Base-by-base conservation (phyloP, 2,329 filamentous ascomycete species). In the Helotiales sp. region DNA sequence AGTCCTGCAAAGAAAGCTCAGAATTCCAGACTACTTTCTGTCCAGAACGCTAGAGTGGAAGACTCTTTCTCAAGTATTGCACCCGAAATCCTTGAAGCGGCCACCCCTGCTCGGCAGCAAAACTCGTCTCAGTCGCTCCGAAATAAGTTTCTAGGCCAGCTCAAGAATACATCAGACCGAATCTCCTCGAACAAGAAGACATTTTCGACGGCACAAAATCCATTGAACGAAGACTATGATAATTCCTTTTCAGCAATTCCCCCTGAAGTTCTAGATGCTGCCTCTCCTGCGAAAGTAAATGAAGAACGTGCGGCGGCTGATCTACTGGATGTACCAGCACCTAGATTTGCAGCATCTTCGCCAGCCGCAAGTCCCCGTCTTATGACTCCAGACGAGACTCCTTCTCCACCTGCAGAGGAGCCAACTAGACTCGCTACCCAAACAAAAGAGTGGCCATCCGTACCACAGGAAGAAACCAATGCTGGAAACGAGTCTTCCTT, bases 301-400 rank as follows among this genome's bases (percentile, higher is more conserved):
- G 34, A 58, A 12, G 15, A 17, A 3, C 51, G 17, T 29, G 30
- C 42, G 24, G 22, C 34, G 17, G 50, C 57, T 2, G 48, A 59
- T 13, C 47, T 33, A 42, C 38, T 58, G 33, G 55, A 44, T 30
- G 29, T 61, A 19, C 56, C 58, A 29, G 54, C 38, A 17, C 40
- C 47, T 15, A 55, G 55, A 38, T 36, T 33, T 25, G 29, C 44
- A 17, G 8, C 54, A 15, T 50, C 55, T 34, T 46, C 62, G 17
- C 53, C 36, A 15, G 34, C 24, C 42, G 9, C 17, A 51, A 54
- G 50, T 36, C 36, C 57, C 46, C 59, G 67, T 56, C 63, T 69
- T 19, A 52, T 62, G 42, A 70, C 68, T 30, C 68, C 69, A 22
- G 66, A 69, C 12, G 67, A 70, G 30, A 69, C 69, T n/a, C 66